Evolutionary conservation across 768 basidiomycete species (phyloP), one percentile per base, ranked within the genome.

Genomic region (Calocera viscosa): DNA sequence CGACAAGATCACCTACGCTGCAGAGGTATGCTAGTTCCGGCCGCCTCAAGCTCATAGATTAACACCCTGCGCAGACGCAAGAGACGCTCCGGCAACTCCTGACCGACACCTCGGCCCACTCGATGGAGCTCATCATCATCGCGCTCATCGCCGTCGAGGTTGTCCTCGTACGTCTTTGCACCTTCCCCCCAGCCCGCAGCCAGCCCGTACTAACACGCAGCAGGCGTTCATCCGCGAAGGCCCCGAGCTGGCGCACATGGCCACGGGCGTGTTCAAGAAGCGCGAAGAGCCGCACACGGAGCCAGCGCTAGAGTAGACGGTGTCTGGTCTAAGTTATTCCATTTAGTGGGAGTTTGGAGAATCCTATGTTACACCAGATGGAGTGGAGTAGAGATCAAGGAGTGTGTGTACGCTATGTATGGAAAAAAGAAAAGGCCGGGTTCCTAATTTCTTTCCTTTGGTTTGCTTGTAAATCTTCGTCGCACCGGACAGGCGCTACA

Each of bases 111-210:
- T 91, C 90, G 2, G 84, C 82, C 1, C 91, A 96, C 72, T 86
- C 89, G 1, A 94, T 98, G 89, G 95, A 98, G 77, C 80, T 95
- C 2, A 89, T 97, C 69, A 97, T 97, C 74, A 98, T 97, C 70
- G 82, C 84, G 1, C 86, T 98, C 63, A 96, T 97, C 72, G 91
- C 94, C 0, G 91, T 96, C 12, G 93, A 95, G 75, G 92, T 94
- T n/a, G 80, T 92, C 71, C 89, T 96, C 64, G 93, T 94, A 72
- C 74, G 76, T 70, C 43, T 22, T 35, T 11, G 40, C 63, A 65
- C 35, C 24, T 60, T 39, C 60, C 8, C 47, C 24, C n/a, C 41
- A n/a, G n/a, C n/a, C n/a, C n/a, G n/a, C n/a, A n/a, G n/a, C n/a
- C n/a, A n/a, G n/a, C n/a, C n/a, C n/a, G n/a, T n/a, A n/a, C n/a